These are phyloP conservation scores for Chionographis japonica DNA, from an alignment of 106 monocot genomes.

Conservation along the genomic window DNA sequence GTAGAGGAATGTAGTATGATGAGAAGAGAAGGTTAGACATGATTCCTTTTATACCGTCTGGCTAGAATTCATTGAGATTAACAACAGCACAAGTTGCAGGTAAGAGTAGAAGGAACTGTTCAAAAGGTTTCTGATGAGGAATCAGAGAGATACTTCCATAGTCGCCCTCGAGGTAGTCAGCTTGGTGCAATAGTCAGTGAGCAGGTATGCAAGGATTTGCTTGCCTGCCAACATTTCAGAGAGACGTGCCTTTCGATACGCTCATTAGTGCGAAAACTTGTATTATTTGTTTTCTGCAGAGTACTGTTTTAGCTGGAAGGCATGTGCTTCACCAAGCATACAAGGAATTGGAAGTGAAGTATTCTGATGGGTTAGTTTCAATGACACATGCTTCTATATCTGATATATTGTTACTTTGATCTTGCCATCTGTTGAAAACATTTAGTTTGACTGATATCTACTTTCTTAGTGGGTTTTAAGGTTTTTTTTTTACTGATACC, in stretches of 20 bases:
- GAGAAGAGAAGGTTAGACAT: background rate
- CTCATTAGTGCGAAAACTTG: background rate
- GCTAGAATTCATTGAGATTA: background rate
- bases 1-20: too few relatives aligned
- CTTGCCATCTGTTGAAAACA: too few relatives aligned
- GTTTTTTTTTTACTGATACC: too few relatives aligned
- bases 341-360: constrained; percentile 58
- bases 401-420: too few relatives aligned
- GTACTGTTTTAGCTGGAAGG: constrained; percentile 61
- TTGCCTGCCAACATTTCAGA: background rate
- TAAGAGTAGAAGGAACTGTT: constrained; percentile 89
- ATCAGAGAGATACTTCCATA: constrained; percentile 86
- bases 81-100: constrained; percentile 33
- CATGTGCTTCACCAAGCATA: constrained; percentile 63
- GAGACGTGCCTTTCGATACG: background rate
- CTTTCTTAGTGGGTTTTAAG: too few relatives aligned
- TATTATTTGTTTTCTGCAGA: constrained; percentile 35
- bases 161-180: constrained; percentile 90
- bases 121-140: constrained; percentile 72
- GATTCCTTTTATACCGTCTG: background rate
- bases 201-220: constrained; percentile 49
- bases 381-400: background rate
- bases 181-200: constrained; percentile 90
- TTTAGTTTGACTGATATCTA: too few relatives aligned
- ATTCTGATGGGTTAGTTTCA: constrained; percentile 75